phyloP scores from a whole-genome alignment of 2,329 filamentous ascomycete species.

The Sarocladiaceae sp. region DNA sequence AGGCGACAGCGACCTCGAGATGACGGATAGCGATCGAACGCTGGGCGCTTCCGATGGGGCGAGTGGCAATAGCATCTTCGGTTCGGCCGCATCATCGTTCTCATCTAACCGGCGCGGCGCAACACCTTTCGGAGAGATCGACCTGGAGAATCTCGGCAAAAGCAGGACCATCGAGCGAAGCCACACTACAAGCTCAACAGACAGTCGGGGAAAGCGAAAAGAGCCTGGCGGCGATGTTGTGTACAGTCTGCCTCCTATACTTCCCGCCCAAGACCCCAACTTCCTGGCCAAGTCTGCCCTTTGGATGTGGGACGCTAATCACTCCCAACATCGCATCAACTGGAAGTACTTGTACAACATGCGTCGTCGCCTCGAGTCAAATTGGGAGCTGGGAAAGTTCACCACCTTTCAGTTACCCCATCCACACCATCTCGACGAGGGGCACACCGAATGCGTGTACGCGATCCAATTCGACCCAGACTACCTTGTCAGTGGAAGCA shows the following conservation, averaged over 20 bases:
- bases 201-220: conserved; percentile 31
- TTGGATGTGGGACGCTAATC: conserved; percentile 46
- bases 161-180: conserved; percentile 25
- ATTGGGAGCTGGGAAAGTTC: conserved; percentile 82
- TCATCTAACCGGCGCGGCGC: conserved; percentile 21
- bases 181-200: conserved; percentile 12
- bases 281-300: conserved; percentile 39
- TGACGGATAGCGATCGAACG: conserved; percentile 34
- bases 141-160: conserved; percentile 19
- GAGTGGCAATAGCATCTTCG: conserved; percentile 27
- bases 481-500: conserved; percentile 87
- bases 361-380: conserved; percentile 77
- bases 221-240: conserved; percentile 29
- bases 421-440: conserved; percentile 72
- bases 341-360: conserved; percentile 94
- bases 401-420: conserved; percentile 89
- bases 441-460: conserved; percentile 90
- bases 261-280: conserved; percentile 22
- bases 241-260: conserved; percentile 24
- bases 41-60: conserved; percentile 19
- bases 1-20: conserved; percentile 45
- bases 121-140: conserved; percentile 23
- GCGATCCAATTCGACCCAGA: conserved; percentile 84
- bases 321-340: conserved; percentile 63
- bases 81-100: conserved; percentile 27